Conservation (phyloP, 1,284 basidiomycete genomes). For the Microbotryomycetes sp. region DNA sequence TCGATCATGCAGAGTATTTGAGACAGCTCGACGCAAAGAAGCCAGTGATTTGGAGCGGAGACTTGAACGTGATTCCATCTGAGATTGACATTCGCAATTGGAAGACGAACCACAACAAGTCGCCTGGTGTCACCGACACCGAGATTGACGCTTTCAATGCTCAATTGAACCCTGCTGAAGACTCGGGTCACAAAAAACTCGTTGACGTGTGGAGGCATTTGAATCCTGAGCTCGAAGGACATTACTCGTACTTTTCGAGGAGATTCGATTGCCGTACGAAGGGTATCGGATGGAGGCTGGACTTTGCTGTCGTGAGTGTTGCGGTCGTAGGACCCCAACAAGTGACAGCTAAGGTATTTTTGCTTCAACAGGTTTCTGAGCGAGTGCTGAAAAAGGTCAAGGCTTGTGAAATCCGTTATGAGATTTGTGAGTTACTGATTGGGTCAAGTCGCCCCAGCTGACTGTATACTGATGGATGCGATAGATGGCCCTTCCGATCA, state of each 20-base stretch:
- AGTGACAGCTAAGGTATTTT: neutral
- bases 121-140: conserved; percentile 63
- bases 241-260: conserved; percentile 73
- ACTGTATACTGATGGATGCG: neutral
- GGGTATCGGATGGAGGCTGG: conserved; percentile 78
- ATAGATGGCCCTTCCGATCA: conserved; percentile 36
- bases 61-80: conserved; percentile 78
- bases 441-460: neutral
- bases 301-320: conserved; percentile 62
- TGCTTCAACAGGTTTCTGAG: conserved; percentile 29
- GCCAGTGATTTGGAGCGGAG: conserved; percentile 82
- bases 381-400: conserved; percentile 28
- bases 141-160: conserved; percentile 49
- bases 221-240: conserved; percentile 56
- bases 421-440: conserved; percentile 18
- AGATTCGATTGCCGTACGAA: conserved; percentile 72
- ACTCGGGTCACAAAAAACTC: conserved; percentile 47
- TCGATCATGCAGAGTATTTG: conserved; percentile 53
- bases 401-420: conserved; percentile 35
- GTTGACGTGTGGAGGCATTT: conserved; percentile 72
- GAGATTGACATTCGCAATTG: conserved; percentile 47
- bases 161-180: conserved; percentile 39
- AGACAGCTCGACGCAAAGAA: conserved; percentile 65
- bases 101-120: conserved; percentile 46
- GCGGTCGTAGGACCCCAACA: neutral